phyloP scores from a whole-genome alignment of 805 yeast genomes.

The Blastobotrys muscicola region DNA sequence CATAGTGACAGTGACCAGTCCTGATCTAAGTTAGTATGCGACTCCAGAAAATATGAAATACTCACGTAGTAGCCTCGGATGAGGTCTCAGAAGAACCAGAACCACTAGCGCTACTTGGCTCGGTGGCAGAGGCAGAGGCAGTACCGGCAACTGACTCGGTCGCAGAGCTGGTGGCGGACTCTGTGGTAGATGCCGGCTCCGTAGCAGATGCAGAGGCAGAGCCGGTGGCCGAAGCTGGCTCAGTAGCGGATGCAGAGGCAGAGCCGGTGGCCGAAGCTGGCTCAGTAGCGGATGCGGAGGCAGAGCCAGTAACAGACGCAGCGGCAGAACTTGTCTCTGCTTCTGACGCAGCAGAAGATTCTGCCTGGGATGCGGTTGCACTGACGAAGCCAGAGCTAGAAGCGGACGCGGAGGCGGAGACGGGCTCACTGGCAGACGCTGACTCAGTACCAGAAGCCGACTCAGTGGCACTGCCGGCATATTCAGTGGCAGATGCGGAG shows the following conservation, averaged over 20 bases:
- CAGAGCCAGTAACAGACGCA: slow-evolving; percentile 3
- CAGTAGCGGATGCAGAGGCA: background rate
- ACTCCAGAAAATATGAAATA: background rate
- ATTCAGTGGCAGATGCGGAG: too few species aligned
- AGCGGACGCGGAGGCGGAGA: background rate
- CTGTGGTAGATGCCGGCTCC: background rate
- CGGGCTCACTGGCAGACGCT: background rate
- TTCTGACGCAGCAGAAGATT: background rate
- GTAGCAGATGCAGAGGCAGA: background rate
- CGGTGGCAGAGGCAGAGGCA: background rate
- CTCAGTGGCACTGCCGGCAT: background rate
- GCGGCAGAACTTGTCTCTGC: background rate
- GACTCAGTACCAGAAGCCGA: background rate
- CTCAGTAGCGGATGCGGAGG: slow-evolving; percentile 1
- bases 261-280: background rate
- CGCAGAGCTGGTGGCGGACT: slow-evolving; percentile 2
- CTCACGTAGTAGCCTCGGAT: too few species aligned
- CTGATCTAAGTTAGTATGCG: too few species aligned
- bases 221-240: background rate
- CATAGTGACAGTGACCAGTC: too few species aligned
- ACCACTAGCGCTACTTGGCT: background rate
- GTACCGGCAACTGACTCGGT: slow-evolving; percentile 1
- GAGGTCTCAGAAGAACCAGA: background rate
- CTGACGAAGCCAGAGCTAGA: background rate
- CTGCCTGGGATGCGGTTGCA: background rate